Percentiles rank a stretch among this genome's conserved stretches.
phyloP scores from a whole-genome alignment of 2,329 filamentous ascomycete genomes.

The Plenodomus lindquistii region DNA sequence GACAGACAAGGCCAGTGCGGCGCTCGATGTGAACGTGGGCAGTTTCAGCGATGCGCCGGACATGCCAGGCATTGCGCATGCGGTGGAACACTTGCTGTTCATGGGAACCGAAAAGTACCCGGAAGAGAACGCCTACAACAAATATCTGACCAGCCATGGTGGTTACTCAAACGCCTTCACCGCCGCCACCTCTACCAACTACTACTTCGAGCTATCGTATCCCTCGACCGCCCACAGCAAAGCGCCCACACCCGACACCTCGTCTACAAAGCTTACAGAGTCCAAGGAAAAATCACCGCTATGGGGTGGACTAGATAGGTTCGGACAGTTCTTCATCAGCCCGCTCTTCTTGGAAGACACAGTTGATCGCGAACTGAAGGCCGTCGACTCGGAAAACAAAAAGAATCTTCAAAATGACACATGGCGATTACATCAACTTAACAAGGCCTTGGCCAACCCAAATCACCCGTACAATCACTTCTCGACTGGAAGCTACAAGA shows the following conservation, averaged over 20 bases:
- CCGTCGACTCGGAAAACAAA: constrained; percentile 95
- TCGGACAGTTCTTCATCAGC: constrained; percentile 90
- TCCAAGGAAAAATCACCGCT: constrained; percentile 61
- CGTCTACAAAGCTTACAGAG: constrained; percentile 40
- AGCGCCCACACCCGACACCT: constrained; percentile 41
- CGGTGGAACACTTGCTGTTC: constrained; percentile 93
- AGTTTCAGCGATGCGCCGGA: constrained; percentile 90
- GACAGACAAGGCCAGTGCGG: constrained; percentile 95
- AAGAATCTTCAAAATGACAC: constrained; percentile 92
- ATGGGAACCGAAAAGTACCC: constrained; percentile 99
- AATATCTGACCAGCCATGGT: constrained; percentile 87
- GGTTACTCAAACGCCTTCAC: constrained; percentile 96
- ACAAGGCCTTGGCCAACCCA: constrained; percentile 85
- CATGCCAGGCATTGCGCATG: constrained; percentile 94
- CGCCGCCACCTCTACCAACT: constrained; percentile 90
- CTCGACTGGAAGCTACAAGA: constrained; percentile 85
- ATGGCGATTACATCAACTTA: constrained; percentile 85
- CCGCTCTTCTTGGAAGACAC: constrained; percentile 85
- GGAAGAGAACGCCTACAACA: constrained; percentile 76
- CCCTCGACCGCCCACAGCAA: constrained; percentile 64
- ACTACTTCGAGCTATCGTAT: constrained; percentile 93
- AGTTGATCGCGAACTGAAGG: constrained; percentile 81
- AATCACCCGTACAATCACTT: constrained; percentile 90
- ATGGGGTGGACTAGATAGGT: constrained; percentile 83
- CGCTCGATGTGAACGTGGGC: constrained; percentile 93